Evolutionary conservation across 208 protist species (phyloP), one percentile per base, ranked within the genome.

Genomic region (Crithidia fasciculata): DNA sequence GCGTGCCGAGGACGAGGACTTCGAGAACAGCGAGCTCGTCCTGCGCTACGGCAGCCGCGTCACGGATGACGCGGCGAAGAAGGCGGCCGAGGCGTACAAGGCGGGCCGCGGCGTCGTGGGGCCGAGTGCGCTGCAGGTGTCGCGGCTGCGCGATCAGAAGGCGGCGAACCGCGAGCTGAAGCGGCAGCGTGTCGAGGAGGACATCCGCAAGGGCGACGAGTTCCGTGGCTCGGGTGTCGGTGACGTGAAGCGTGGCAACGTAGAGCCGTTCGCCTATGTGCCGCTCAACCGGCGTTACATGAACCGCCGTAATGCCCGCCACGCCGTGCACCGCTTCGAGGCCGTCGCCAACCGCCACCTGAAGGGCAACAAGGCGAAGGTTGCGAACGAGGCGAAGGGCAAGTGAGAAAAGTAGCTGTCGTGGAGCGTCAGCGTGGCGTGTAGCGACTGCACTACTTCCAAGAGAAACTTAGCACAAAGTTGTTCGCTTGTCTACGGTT

Each of bases 191-290:
- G 87, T 96, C 40, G 90, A 96, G 78, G 90, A 93, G 70, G 92
- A 95, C 63, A 92, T 96, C 52, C 83, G 82, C 43, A 92, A 90
- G 76, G 92, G 92, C 57, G 92, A 96, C 16, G 92, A 96, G 78
- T 96, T 95, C 74, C 71, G 74, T 19, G 92, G 92, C 50, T 73
- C 72, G 12, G 92, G 92, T 16, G 81, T 78, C 4, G 94, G 94
- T 40, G 94, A 97, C 83, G 84, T 97, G 49, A 87, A 90, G 50
- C 87, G 89, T 18, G 94, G 94, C 36, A 91, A 84, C 67, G 15
- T 95, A 19, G 94, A 95, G 16, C 94, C 94, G 19, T 97, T 84
- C 75, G 94, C 94, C 4, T 97, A 97, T 74, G 90, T 97, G 45
- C 94, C 94, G 54, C 84, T 97, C 18, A 97, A 96, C 71, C 82